A percentile compares a stretch with the other conserved stretches of the same genome.
Conservation (phyloP, 1,284 basidiomycete species). For the Apiotrichum akiyoshidainum region DNA sequence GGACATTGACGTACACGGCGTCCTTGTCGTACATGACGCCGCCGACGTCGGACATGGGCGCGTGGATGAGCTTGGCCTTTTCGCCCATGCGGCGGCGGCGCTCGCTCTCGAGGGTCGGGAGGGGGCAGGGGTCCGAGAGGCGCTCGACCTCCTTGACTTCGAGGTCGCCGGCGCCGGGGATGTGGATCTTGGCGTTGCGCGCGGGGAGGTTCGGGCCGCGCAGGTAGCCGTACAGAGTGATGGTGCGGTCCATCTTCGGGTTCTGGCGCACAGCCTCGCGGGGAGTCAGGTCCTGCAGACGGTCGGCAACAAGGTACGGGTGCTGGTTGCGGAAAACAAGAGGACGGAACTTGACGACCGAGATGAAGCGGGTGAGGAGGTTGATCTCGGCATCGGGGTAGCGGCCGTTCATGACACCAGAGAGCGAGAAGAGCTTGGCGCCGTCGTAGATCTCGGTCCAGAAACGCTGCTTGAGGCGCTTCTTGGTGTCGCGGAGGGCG, state of each 20-base stretch:
- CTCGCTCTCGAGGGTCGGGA: constrained; percentile 88
- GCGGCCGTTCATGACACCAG: constrained; percentile 94
- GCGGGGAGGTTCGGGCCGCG: constrained; percentile 82
- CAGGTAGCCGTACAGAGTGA: constrained; percentile 93
- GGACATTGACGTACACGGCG: constrained; percentile 96
- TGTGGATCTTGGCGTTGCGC: constrained; percentile 78
- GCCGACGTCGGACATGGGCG: constrained; percentile 97
- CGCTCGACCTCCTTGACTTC: constrained; percentile 69
- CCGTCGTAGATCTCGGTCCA: constrained; percentile 99
- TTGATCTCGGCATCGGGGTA: constrained; percentile 97
- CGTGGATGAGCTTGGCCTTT: constrained; percentile 92
- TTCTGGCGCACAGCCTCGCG: constrained; percentile 76
- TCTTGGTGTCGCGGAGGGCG: constrained; percentile 86
- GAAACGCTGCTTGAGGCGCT: constrained; percentile 95
- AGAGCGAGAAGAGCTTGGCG: constrained; percentile 97
- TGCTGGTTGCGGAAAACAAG: constrained; percentile 92
- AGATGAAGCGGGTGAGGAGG: constrained; percentile 92
- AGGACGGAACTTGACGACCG: constrained; percentile 98
- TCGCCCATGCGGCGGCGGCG: constrained; percentile 89
- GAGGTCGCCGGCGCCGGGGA: constrained; percentile 90
- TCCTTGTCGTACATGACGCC: constrained; percentile 98
- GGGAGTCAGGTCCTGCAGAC: constrained; percentile 90
- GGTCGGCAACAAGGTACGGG: constrained; percentile 93
- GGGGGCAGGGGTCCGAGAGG: constrained; percentile 88
- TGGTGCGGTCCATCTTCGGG: constrained; percentile 75